Percentiles rank a stretch among this genome's conserved stretches.
These are phyloP conservation scores for Globisporangium ultimum DNA, from an alignment of 352 stramenopile genomes.

Conservation along the genomic window DNA sequence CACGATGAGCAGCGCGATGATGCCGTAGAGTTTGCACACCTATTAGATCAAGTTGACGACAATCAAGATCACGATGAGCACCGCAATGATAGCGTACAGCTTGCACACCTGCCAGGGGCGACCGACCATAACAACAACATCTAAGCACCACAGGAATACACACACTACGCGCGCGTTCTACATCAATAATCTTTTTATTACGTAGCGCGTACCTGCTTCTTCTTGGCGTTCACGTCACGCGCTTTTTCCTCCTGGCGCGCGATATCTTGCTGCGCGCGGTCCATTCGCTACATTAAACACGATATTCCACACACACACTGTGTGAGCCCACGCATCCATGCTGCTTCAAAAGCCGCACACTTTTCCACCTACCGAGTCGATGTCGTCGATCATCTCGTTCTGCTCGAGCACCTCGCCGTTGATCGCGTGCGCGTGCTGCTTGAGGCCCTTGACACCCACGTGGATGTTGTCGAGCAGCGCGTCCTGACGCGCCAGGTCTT, in stretches of 20 bases:
- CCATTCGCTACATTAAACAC: slow-evolving; percentile 71
- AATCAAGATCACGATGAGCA: slow-evolving; percentile 1
- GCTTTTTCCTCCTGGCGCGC: slow-evolving; percentile 54
- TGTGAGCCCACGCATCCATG: slow-evolving; percentile 3
- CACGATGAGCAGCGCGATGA: slow-evolving; percentile 62
- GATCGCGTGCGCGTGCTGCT: slow-evolving; percentile 81
- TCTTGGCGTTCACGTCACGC: slow-evolving; percentile 61
- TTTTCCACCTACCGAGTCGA: slow-evolving; percentile 50
- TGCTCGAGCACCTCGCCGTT: slow-evolving; percentile 83
- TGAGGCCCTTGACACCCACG: slow-evolving; percentile 68
- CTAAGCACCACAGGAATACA: slow-evolving; percentile 4
- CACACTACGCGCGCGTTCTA: background rate
- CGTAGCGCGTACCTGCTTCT: slow-evolving; percentile 50
- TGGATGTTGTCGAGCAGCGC: slow-evolving; percentile 76
- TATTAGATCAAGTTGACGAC: slow-evolving; percentile 9
- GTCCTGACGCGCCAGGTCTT: slow-evolving; percentile 65
- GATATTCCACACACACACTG: slow-evolving; percentile 8
- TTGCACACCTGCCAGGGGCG: background rate
- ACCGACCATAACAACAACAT: slow-evolving; percentile 3
- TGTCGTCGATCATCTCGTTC: slow-evolving; percentile 81
- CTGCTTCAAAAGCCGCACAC: background rate
- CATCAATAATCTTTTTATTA: background rate
- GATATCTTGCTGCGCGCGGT: slow-evolving; percentile 58
- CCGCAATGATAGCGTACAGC: background rate
- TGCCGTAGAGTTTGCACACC: slow-evolving; percentile 68